Evolutionary conservation across 768 basidiomycete genomes (phyloP).

Genomic region (Panaeolus cyanescens): DNA sequence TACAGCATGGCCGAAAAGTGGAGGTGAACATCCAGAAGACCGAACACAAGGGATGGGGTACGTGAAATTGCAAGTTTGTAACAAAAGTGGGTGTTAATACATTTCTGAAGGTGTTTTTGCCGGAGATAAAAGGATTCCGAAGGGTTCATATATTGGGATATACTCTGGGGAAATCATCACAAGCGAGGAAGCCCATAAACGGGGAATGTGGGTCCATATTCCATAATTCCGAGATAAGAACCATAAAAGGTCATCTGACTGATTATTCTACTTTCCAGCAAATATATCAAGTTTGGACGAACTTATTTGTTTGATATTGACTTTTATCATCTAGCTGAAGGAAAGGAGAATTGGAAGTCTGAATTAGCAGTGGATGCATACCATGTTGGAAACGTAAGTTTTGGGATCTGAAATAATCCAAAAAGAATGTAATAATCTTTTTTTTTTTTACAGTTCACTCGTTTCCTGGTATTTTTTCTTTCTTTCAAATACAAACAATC

Average conservation of each 20-base stretch:
- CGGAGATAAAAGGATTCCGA: constrained; percentile 60
- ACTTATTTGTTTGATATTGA: constrained; percentile 88
- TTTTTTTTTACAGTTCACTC: constrained; percentile 83
- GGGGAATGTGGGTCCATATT: constrained; percentile 59
- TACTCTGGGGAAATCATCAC: constrained; percentile 85
- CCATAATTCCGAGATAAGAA: background rate
- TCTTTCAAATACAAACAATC: background rate
- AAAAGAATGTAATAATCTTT: background rate
- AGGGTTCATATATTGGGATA: constrained; percentile 76
- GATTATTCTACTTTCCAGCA: constrained; percentile 36
- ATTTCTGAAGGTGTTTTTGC: constrained; percentile 66
- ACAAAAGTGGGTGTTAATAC: background rate
- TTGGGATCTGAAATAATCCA: background rate
- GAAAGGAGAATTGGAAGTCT: constrained; percentile 28
- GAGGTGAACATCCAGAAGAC: constrained; percentile 72
- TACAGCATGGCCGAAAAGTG: constrained; percentile 75
- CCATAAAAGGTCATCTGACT: background rate
- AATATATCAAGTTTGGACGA: constrained; percentile 72
- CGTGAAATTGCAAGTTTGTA: constrained; percentile 14
- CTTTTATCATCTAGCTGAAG: constrained; percentile 63
- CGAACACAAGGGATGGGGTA: constrained; percentile 83
- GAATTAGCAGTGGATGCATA: constrained; percentile 82
- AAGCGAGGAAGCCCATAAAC: constrained; percentile 62
- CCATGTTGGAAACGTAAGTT: constrained; percentile 80
- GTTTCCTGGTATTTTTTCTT: constrained; percentile 69